Conservation (phyloP, 331 rosid genomes). For the Cydonia oblonga region DNA sequence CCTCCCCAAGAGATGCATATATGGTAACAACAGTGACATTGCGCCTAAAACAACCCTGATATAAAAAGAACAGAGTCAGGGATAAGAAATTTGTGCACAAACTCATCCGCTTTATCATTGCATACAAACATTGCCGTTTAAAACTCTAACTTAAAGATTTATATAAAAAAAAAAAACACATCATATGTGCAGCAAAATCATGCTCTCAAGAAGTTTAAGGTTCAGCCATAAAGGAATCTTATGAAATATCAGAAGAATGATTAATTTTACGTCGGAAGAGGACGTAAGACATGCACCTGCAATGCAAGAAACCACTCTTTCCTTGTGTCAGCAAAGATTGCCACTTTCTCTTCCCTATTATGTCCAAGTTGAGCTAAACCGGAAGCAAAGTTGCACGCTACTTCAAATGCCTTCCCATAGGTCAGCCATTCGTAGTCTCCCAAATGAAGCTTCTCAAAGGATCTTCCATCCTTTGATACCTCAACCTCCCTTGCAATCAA, state of each 20-base stretch:
- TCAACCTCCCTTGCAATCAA: slow-evolving; percentile 49
- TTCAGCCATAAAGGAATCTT: background rate
- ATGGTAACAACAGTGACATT: slow-evolving; percentile 89
- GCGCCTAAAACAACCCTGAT: slow-evolving; percentile 86
- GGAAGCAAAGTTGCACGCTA: slow-evolving; percentile 53
- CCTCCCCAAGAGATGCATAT: slow-evolving; percentile 88
- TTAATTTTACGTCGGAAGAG: background rate
- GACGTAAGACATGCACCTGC: slow-evolving; percentile 48
- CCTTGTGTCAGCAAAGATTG: slow-evolving; percentile 79
- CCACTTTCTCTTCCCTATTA: slow-evolving; percentile 49
- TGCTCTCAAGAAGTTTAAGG: background rate
- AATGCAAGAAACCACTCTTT: slow-evolving; percentile 81
- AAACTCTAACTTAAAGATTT: background rate
- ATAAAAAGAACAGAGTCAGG: background rate
- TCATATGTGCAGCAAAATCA: background rate
- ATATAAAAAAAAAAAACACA: background rate
- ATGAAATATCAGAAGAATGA: background rate
- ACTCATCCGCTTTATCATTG: background rate
- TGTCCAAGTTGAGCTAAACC: slow-evolving; percentile 63
- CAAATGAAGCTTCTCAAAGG: slow-evolving; percentile 69
- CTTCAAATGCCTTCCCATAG: slow-evolving; percentile 46
- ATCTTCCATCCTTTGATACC: slow-evolving; percentile 38
- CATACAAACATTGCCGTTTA: background rate
- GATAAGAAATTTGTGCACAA: background rate
- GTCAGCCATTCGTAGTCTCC: slow-evolving; percentile 77